Conservation (phyloP, 306 rosid species). For the Albizia julibrissin region DNA sequence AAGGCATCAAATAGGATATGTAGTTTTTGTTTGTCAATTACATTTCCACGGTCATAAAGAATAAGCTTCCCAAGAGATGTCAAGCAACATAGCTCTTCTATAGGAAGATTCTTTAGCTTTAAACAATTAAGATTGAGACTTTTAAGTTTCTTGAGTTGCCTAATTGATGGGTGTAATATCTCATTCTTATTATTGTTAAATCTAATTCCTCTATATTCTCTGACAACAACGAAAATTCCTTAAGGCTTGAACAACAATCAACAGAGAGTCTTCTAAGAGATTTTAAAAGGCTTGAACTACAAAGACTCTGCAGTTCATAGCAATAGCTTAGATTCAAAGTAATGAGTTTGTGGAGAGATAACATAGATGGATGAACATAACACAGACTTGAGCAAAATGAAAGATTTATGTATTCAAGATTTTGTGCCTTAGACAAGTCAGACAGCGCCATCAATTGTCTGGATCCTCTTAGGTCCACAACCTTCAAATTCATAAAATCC, state of each 20-base stretch:
- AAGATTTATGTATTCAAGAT: conserved; percentile 26
- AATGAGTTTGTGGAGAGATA: not conserved
- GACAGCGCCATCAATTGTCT: not conserved
- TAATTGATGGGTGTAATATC: conserved; percentile 16
- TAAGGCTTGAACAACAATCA: not conserved
- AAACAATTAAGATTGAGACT: not conserved
- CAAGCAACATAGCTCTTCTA: not conserved
- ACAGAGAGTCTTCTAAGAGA: not conserved
- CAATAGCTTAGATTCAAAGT: not conserved
- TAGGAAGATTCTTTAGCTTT: not conserved
- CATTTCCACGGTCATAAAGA: not conserved
- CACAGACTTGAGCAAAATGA: not conserved
- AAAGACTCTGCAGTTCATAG: not conserved
- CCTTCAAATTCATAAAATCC: conserved; percentile 25
- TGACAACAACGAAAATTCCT: conserved; percentile 5
- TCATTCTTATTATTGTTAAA: not conserved
- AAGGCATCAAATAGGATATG: conserved; percentile 1
- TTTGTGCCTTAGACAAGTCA: conserved; percentile 24
- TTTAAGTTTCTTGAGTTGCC: not conserved
- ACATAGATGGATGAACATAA: not conserved
- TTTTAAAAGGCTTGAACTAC: conserved; percentile 2
- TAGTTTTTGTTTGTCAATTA: not conserved
- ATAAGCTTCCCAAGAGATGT: not conserved
- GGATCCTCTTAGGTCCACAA: not conserved
- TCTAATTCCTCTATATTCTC: not conserved